Conservation (phyloP, 192 early-diverging fungal species). For the Coemansia sp. region DNA sequence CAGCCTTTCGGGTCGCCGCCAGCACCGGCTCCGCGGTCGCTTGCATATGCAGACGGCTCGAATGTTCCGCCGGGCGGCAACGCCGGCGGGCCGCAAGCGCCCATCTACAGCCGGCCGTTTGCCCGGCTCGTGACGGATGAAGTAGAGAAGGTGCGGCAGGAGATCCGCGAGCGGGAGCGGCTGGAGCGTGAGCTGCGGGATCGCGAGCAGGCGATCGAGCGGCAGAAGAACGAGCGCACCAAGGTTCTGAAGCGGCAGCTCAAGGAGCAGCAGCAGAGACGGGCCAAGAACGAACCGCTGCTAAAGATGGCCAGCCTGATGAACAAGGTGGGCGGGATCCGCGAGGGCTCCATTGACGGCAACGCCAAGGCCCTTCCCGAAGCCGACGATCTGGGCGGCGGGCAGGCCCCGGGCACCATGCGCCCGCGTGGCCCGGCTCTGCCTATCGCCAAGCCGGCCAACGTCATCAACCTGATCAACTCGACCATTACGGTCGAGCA, state of each 20-base stretch:
- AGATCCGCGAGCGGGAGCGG: slow-evolving; percentile 62
- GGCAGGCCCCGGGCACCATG: slow-evolving; percentile 21
- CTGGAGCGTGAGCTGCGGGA: slow-evolving; percentile 60
- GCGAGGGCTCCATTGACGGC: slow-evolving; percentile 34
- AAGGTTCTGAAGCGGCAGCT: slow-evolving; percentile 51
- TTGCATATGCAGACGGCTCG: slow-evolving; percentile 22
- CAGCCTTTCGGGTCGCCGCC: slow-evolving; percentile 41
- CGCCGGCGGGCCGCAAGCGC: neutral
- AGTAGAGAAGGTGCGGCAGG: slow-evolving; percentile 58
- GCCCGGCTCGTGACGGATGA: slow-evolving; percentile 53
- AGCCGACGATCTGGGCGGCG: slow-evolving; percentile 9
- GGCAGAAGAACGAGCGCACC: slow-evolving; percentile 48
- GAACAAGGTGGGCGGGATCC: slow-evolving; percentile 38
- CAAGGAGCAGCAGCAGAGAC: slow-evolving; percentile 51
- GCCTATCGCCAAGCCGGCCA: slow-evolving; percentile 54
- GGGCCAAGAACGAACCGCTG: slow-evolving; percentile 50
- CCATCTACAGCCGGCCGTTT: slow-evolving; percentile 27
- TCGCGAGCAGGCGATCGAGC: slow-evolving; percentile 38
- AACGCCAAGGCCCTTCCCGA: neutral
- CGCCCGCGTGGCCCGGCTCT: slow-evolving; percentile 43
- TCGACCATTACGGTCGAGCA: slow-evolving; percentile 63
- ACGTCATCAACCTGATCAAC: slow-evolving; percentile 74
- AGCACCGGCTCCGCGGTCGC: slow-evolving; percentile 36
- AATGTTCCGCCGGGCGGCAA: slow-evolving; percentile 4
- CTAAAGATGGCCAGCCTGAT: slow-evolving; percentile 51